Percentiles rank a stretch among this genome's conserved stretches.
Conservation (phyloP, 1,284 basidiomycete genomes). For the Cryptococcus sp. region DNA sequence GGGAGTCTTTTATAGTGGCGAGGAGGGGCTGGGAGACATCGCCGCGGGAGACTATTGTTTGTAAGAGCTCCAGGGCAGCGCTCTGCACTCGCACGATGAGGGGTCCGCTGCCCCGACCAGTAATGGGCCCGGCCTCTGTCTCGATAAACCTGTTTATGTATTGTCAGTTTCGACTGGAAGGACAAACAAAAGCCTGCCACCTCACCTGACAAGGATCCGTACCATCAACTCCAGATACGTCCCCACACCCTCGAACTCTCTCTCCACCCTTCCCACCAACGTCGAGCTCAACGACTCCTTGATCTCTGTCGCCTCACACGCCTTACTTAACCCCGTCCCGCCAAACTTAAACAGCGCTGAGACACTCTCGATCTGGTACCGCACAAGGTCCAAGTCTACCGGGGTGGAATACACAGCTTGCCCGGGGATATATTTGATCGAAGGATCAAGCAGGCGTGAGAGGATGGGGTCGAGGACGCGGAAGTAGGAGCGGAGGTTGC, state of each 20-base stretch:
- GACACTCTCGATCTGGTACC: slow-evolving; percentile 58
- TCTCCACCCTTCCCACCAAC: slow-evolving; percentile 59
- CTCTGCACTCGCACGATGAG: slow-evolving; percentile 60
- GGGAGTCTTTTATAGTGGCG: slow-evolving; percentile 63
- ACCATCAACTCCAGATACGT: slow-evolving; percentile 70
- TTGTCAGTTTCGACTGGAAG: neutral
- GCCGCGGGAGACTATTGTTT: slow-evolving; percentile 73
- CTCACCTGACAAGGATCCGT: slow-evolving; percentile 65
- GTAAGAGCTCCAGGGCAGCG: slow-evolving; percentile 72
- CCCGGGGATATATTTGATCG: slow-evolving; percentile 4
- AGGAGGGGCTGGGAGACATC: slow-evolving; percentile 63
- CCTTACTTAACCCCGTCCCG: slow-evolving; percentile 61
- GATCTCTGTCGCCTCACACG: slow-evolving; percentile 24
- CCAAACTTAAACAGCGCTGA: slow-evolving; percentile 77
- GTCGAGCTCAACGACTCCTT: slow-evolving; percentile 11
- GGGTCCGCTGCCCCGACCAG: neutral
- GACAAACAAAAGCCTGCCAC: neutral
- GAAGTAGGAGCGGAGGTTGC: slow-evolving; percentile 82
- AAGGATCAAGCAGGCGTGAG: slow-evolving; percentile 69
- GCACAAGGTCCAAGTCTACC: slow-evolving; percentile 64
- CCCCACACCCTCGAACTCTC: slow-evolving; percentile 15
- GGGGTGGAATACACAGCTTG: slow-evolving; percentile 20
- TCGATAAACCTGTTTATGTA: slow-evolving; percentile 8
- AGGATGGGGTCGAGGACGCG: slow-evolving; percentile 84
- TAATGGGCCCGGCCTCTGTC: slow-evolving; percentile 2